A percentile compares a stretch with the other conserved stretches of the same genome.
Evolutionary conservation across 179 eudicot species (phyloP).

Genomic region (Nepenthes alata): DNA sequence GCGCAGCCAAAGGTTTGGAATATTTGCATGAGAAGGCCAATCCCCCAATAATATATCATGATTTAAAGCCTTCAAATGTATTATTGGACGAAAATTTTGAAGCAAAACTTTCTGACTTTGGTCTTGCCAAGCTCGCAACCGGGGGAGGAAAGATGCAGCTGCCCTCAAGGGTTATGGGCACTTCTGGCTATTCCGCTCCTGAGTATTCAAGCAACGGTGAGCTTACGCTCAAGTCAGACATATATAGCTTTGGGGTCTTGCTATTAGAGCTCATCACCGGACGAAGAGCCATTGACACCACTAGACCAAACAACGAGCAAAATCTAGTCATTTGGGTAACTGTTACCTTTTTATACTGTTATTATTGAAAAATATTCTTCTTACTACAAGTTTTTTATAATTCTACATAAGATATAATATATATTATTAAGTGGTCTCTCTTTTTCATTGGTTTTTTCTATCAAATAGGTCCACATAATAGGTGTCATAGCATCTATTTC

Average conservation of each 20-base stretch:
- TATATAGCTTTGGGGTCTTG: constrained; percentile 41
- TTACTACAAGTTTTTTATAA: background rate
- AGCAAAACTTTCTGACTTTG: constrained; percentile 38
- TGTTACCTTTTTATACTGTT: background rate
- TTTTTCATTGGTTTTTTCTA: no score
- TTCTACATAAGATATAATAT: background rate
- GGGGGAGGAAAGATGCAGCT: constrained; percentile 26
- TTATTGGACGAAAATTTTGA: constrained; percentile 26
- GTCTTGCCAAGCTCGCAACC: constrained; percentile 34
- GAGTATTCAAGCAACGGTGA: constrained; percentile 35
- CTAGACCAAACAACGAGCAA: constrained; percentile 37
- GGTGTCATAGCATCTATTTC: no score
- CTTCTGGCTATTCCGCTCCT: constrained; percentile 44
- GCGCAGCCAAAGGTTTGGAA: constrained; percentile 36
- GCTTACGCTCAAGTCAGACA: constrained; percentile 39
- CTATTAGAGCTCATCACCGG: constrained; percentile 37
- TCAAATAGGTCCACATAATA: no score
- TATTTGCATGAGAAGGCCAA: constrained; percentile 37
- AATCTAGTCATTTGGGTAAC: constrained; percentile 42
- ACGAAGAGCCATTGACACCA: constrained; percentile 34
- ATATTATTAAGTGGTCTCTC: no score
- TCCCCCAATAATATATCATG: constrained; percentile 37
- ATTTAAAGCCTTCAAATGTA: constrained; percentile 33
- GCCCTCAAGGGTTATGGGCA: constrained; percentile 36
- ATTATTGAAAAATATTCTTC: background rate